A percentile compares a stretch with the other conserved stretches of the same genome.
Conservation (phyloP, 169 alveolate species). For the Eimeria necatrix region DNA sequence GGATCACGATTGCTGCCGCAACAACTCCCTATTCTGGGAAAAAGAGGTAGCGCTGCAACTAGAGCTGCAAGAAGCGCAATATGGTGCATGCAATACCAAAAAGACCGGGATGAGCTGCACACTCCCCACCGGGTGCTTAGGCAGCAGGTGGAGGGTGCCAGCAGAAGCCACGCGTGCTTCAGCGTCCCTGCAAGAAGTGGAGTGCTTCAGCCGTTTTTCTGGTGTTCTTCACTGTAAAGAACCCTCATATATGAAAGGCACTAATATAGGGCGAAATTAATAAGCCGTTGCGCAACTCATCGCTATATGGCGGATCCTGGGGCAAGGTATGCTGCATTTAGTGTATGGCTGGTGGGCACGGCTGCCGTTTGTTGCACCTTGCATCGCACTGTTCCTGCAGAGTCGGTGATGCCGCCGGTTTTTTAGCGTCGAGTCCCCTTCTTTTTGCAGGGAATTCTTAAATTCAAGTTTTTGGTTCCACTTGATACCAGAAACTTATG, state of each 20-base stretch:
- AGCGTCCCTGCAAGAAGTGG: constrained; percentile 39
- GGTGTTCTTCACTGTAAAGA: constrained; percentile 1
- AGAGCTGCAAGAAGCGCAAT: constrained; percentile 50
- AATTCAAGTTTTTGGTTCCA: constrained; percentile 59
- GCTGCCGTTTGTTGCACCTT: constrained; percentile 76
- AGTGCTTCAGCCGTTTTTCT: constrained; percentile 35
- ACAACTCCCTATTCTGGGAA: constrained; percentile 2
- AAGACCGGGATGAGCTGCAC: constrained; percentile 27
- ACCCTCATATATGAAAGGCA: not conserved
- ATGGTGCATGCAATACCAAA: constrained; percentile 69
- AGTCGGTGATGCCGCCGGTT: constrained; percentile 26
- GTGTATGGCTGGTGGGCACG: constrained; percentile 78
- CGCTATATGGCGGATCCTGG: constrained; percentile 39
- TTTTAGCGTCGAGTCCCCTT: constrained; percentile 31
- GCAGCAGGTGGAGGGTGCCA: constrained; percentile 79
- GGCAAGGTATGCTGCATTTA: constrained; percentile 61
- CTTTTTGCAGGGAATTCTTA: constrained; percentile 51
- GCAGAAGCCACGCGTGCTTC: constrained; percentile 68
- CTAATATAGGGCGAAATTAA: constrained; percentile 11
- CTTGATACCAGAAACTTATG: constrained; percentile 44
- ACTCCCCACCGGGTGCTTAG: constrained; percentile 72
- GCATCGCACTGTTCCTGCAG: constrained; percentile 70
- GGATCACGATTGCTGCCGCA: constrained; percentile 38
- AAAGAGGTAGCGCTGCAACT: constrained; percentile 35
- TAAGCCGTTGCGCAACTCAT: not conserved